Evolutionary conservation across 2,329 filamentous ascomycete species (phyloP).

Genomic region (Coniochaeta hoffmannii): DNA sequence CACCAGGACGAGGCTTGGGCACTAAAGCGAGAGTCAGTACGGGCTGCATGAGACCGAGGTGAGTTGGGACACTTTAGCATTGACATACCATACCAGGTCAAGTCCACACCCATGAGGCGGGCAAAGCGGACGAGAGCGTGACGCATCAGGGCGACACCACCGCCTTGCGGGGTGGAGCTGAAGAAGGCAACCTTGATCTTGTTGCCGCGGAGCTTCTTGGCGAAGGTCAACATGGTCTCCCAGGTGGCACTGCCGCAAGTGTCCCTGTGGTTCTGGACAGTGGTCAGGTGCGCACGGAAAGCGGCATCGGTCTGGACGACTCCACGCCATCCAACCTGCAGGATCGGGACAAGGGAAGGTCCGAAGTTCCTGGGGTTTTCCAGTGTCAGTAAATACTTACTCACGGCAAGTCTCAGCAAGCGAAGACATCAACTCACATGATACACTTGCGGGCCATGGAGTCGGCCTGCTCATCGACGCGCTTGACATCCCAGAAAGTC

Average conservation of each 20-base stretch:
- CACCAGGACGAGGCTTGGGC: slow-evolving; percentile 69
- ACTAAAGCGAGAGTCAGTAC: slow-evolving; percentile 32
- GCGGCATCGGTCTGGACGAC: slow-evolving; percentile 63
- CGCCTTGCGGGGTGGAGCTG: slow-evolving; percentile 74
- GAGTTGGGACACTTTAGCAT: not conserved
- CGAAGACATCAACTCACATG: slow-evolving; percentile 39
- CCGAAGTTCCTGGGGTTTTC: slow-evolving; percentile 54
- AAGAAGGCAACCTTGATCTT: slow-evolving; percentile 67
- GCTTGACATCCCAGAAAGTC: slow-evolving; percentile 44
- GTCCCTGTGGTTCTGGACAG: slow-evolving; percentile 48
- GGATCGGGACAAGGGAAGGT: slow-evolving; percentile 60
- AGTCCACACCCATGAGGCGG: slow-evolving; percentile 56
- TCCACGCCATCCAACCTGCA: slow-evolving; percentile 61
- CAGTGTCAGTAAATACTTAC: no score
- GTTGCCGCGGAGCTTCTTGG: slow-evolving; percentile 51
- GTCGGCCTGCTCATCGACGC: slow-evolving; percentile 75
- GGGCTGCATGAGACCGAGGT: not conserved
- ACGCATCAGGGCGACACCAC: slow-evolving; percentile 74
- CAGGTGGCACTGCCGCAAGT: slow-evolving; percentile 58
- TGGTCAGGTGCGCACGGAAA: slow-evolving; percentile 53
- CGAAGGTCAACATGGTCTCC: slow-evolving; percentile 57
- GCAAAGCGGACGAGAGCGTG: slow-evolving; percentile 70
- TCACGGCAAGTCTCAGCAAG: not conserved
- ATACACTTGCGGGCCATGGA: slow-evolving; percentile 75
- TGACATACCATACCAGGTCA: slow-evolving; percentile 61